These are phyloP conservation scores for Lagerstroemia speciosa DNA, from an alignment of 345 rosid genomes.

Conservation along the genomic window DNA sequence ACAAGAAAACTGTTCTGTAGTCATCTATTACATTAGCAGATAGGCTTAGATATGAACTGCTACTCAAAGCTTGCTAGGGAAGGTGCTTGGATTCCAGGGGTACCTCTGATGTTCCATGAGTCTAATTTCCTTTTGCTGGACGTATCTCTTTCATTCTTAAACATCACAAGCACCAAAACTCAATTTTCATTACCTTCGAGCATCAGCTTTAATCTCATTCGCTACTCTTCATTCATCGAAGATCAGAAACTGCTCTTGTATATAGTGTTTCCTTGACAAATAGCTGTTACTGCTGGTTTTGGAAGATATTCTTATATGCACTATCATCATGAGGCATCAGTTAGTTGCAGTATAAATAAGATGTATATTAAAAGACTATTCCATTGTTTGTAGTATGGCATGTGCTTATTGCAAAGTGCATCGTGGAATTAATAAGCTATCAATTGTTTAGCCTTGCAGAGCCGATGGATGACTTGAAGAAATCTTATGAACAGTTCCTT, in stretches of 20 bases:
- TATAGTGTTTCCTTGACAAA: background rate
- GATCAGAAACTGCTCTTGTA: background rate
- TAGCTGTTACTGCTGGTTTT: background rate
- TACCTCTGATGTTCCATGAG: background rate
- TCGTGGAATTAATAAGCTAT: background rate
- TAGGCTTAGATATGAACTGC: too few species aligned
- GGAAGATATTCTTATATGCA: background rate
- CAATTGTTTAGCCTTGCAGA: constrained; percentile 63
- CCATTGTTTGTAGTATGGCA: background rate
- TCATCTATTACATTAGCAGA: too few species aligned
- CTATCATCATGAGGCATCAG: background rate
- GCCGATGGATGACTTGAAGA: constrained; percentile 74
- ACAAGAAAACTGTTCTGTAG: background rate
- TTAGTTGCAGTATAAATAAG: background rate
- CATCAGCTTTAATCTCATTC: background rate
- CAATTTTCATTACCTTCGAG: background rate
- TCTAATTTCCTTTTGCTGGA: background rate
- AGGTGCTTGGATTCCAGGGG: background rate
- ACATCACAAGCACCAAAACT: background rate
- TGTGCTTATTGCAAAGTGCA: background rate
- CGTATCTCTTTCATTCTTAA: background rate
- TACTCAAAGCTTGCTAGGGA: too few species aligned
- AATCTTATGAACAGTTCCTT: constrained; percentile 75
- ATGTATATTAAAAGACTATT: background rate
- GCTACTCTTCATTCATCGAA: background rate